Conservation (phyloP, 2,329 filamentous ascomycete species). For the Alternaria triticimaculans region DNA sequence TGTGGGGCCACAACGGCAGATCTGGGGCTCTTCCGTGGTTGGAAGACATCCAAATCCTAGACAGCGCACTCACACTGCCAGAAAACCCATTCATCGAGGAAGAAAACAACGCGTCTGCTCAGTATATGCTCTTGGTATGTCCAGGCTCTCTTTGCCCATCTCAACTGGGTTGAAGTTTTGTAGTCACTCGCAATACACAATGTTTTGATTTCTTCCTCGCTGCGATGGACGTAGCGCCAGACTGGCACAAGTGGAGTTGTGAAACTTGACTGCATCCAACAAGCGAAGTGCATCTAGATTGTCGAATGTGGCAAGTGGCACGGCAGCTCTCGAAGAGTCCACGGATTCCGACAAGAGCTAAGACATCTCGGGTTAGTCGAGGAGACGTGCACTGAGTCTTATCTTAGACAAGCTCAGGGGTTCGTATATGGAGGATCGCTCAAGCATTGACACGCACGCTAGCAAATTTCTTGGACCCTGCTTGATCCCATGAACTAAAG, state of each 20-base stretch:
- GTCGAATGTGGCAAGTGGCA: slow-evolving; percentile 15
- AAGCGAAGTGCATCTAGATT: slow-evolving; percentile 11
- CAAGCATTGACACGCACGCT: slow-evolving; percentile 28
- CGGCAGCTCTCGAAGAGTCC: slow-evolving; percentile 7
- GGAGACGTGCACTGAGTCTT: slow-evolving; percentile 26
- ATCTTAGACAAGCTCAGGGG: slow-evolving; percentile 26
- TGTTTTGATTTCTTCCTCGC: not conserved
- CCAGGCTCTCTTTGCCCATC: not conserved
- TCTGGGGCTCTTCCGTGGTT: not conserved
- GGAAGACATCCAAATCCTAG: not conserved
- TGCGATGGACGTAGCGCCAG: not conserved
- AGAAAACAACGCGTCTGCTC: not conserved
- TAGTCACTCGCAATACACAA: not conserved
- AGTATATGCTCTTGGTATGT: not conserved
- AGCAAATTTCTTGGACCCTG: slow-evolving; percentile 26
- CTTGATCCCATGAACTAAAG: slow-evolving; percentile 22
- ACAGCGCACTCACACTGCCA: not conserved
- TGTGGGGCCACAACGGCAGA: not conserved
- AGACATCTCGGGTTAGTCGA: slow-evolving; percentile 11
- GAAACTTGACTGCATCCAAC: slow-evolving; percentile 2
- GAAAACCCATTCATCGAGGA: not conserved
- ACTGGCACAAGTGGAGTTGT: not conserved
- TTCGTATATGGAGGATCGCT: slow-evolving; percentile 10
- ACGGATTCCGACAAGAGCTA: slow-evolving; percentile 5
- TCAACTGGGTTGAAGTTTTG: not conserved